Evolutionary conservation across 2,329 filamentous ascomycete genomes (phyloP).

Genomic region (Paecilomyces niveus): DNA sequence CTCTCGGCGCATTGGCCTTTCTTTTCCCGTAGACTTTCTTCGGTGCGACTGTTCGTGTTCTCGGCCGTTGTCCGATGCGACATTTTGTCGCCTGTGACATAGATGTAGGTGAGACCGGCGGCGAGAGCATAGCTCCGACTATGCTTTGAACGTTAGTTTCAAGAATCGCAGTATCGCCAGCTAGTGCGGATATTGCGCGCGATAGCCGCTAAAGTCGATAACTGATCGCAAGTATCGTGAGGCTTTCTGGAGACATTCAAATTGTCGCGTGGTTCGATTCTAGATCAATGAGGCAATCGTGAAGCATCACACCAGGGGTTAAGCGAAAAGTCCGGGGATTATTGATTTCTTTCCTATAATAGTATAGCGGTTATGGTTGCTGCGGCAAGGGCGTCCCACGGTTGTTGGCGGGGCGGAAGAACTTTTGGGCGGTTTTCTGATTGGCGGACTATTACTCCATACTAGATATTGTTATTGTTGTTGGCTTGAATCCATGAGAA

Average conservation of each 20-base stretch:
- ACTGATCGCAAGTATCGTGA: background rate
- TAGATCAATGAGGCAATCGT: background rate
- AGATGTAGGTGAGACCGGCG: background rate
- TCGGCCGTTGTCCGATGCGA: background rate
- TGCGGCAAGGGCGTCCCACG: background rate
- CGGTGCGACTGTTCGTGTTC: slow-evolving; percentile 1
- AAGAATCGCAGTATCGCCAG: too few relatives aligned
- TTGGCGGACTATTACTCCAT: background rate
- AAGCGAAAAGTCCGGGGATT: background rate
- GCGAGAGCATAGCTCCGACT: background rate
- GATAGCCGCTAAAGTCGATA: background rate
- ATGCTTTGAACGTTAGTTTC: background rate
- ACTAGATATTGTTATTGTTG: too few relatives aligned
- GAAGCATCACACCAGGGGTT: background rate
- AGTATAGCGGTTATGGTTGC: background rate
- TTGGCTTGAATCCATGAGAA: too few relatives aligned
- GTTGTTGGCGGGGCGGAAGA: background rate
- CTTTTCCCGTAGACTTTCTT: slow-evolving; percentile 10
- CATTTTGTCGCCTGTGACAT: background rate
- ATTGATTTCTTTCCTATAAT: background rate
- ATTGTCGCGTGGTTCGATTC: background rate
- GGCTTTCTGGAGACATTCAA: background rate
- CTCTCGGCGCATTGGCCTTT: slow-evolving; percentile 7
- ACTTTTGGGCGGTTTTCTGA: background rate
- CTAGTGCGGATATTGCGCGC: background rate